Base-by-base conservation (phyloP, 257 asterid genomes). In the Eustoma russellianum region DNA sequence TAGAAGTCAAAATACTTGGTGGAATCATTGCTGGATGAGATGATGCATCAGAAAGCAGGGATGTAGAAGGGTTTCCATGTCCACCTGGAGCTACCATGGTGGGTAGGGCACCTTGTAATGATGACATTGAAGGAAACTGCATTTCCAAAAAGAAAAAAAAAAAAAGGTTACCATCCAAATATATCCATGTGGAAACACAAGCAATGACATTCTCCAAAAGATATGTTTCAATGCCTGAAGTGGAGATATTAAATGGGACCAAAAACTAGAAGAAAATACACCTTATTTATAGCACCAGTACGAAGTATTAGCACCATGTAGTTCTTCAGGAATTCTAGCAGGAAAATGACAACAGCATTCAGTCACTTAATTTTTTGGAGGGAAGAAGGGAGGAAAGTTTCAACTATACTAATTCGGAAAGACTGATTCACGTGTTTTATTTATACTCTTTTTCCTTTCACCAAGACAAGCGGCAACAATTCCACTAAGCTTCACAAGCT, bases 61-160 rank as follows among this genome's bases (percentile, higher is more conserved):
- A 60, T 60, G 72, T 63, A 52, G 77, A 77, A 62, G 70, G 49
- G 46, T 24, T 24, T 24, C 85, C 86, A 48, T 74, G 62, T 62
- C 80, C 86, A 45, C 82, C 46, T 3, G 79, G 71, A 62, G 74
- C 46, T n/a, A 62, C 77, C 67, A 68, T 50, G 62, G 60, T 71
- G 40, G 93, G 91, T 48, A 90, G 68, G 47, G 83, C 81, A 57
- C 77, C 81, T 67, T 74, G 90, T 68, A 90, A 57, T 28, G 93
- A 65, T 63, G 78, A 69, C 83, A 81, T 62, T 35, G 95, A 79
- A 59, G 95, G 94, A 72, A 83, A 86, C 97, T 90, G 72, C 77
- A 77, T 17, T 43, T 50, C 66, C n/a, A n/a, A n/a, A n/a, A n/a
- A n/a, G n/a, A n/a, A n/a, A n/a, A n/a, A n/a, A 57, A 62, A 34